phyloP scores from a whole-genome alignment of 331 rosid genomes.

The Arachis monticola region DNA sequence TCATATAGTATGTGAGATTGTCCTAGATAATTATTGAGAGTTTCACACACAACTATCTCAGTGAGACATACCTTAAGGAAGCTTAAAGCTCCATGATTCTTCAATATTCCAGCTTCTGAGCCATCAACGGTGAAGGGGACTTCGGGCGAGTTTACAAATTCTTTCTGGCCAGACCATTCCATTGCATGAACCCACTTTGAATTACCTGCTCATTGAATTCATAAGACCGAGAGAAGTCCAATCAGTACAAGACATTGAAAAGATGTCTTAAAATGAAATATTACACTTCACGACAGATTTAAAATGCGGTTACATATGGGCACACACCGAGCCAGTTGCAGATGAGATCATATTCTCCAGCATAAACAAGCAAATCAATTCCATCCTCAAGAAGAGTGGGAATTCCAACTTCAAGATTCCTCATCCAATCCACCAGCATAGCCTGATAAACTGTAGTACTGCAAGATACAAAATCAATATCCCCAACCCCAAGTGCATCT shows the following conservation, averaged over 20 bases:
- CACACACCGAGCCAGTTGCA: conserved; percentile 97
- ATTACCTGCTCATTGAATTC: conserved; percentile 67
- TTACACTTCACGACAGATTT: conserved; percentile 26
- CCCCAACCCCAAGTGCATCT: conserved; percentile 85
- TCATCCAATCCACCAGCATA: conserved; percentile 98
- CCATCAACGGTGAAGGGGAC: conserved; percentile 74
- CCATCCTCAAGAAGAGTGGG: conserved; percentile 98
- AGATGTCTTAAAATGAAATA: conserved; percentile 9
- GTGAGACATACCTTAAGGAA: conserved; percentile 80
- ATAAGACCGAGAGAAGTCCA: conserved; percentile 24
- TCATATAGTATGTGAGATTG: conserved; percentile 61
- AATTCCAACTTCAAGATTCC: conserved; percentile 93
- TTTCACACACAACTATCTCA: neutral
- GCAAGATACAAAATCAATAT: conserved; percentile 84
- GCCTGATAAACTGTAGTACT: conserved; percentile 85
- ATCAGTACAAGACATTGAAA: conserved; percentile 32
- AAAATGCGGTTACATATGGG: neutral
- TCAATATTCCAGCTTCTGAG: conserved; percentile 81
- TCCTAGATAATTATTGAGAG: conserved; percentile 42
- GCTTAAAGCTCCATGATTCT: conserved; percentile 79
- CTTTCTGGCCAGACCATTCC: conserved; percentile 95
- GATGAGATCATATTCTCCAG: conserved; percentile 96
- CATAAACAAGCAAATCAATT: conserved; percentile 81
- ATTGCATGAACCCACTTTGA: conserved; percentile 98
- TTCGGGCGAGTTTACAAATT: conserved; percentile 70